A percentile compares a stretch with the other conserved stretches of the same genome.
phyloP scores from a whole-genome alignment of 179 eudicot genomes.

The Spinacia oleracea region DNA sequence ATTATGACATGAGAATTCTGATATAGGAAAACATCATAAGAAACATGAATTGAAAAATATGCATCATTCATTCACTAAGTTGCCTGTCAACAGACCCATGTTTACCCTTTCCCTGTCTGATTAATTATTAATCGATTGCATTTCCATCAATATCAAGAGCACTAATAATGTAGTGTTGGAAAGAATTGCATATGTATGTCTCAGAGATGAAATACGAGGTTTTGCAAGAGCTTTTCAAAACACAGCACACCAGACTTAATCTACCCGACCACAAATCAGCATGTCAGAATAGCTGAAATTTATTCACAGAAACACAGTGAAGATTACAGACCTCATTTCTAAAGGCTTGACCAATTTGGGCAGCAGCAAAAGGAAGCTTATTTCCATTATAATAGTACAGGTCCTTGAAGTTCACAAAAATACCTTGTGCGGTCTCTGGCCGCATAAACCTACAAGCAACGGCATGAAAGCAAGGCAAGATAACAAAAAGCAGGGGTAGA shows the following conservation, averaged over 20 bases:
- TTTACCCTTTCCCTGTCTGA: background rate
- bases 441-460: slow-evolving; percentile 70
- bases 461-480: background rate
- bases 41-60: background rate
- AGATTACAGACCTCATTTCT: slow-evolving; percentile 70
- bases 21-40: background rate
- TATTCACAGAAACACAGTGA: background rate
- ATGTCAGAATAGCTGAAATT: background rate
- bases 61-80: background rate
- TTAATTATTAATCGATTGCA: background rate
- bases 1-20: background rate
- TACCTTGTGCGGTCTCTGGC: slow-evolving; percentile 97
- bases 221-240: background rate
- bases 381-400: slow-evolving; percentile 88
- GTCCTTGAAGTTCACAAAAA: slow-evolving; percentile 95
- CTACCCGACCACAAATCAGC: background rate
- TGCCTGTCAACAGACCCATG: background rate
- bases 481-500: background rate
- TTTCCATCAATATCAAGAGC: background rate
- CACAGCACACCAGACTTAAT: background rate
- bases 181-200: background rate
- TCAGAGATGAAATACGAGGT: background rate
- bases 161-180: background rate
- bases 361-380: slow-evolving; percentile 97
- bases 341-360: slow-evolving; percentile 95